phyloP scores from a whole-genome alignment of 805 yeast genomes.

The Candida orba region DNA sequence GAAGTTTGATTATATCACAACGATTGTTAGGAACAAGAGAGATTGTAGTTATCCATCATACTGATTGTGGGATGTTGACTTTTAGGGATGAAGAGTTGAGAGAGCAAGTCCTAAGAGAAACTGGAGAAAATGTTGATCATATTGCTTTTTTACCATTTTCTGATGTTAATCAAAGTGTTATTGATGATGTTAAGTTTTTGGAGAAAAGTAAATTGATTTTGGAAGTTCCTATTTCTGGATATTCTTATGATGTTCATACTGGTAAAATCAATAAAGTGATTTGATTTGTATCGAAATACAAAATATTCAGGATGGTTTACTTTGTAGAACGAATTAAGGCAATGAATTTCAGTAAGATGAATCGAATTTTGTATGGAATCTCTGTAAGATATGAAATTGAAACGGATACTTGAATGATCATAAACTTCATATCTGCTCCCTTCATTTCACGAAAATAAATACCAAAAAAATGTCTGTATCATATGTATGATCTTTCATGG shows the following conservation, averaged over 20 bases:
- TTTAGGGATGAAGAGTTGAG: constrained; percentile 29
- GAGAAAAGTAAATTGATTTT: constrained; percentile 26
- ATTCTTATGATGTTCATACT: constrained; percentile 27
- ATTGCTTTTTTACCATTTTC: constrained; percentile 28
- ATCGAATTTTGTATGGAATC: too few relatives aligned
- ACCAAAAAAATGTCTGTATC: too few relatives aligned
- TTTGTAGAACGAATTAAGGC: too few relatives aligned
- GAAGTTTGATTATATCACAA: constrained; percentile 35
- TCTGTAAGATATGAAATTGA: too few relatives aligned
- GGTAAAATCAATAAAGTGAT: background rate
- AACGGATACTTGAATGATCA: too few relatives aligned
- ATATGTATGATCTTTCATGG: too few relatives aligned
- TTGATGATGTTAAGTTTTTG: constrained; percentile 29
- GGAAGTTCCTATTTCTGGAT: constrained; percentile 27
- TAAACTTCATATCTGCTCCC: too few relatives aligned
- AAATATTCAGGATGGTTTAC: too few relatives aligned
- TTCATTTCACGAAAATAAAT: too few relatives aligned
- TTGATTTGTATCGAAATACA: too few relatives aligned
- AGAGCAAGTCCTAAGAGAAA: constrained; percentile 24
- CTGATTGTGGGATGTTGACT: constrained; percentile 40
- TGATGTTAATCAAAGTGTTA: constrained; percentile 29
- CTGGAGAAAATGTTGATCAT: constrained; percentile 17
- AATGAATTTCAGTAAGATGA: too few relatives aligned
- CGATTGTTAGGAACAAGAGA: constrained; percentile 33
- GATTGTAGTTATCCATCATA: constrained; percentile 33